These are phyloP conservation scores for Spergularia azorica DNA, from an alignment of 179 eudicot species.

Conservation along the genomic window DNA sequence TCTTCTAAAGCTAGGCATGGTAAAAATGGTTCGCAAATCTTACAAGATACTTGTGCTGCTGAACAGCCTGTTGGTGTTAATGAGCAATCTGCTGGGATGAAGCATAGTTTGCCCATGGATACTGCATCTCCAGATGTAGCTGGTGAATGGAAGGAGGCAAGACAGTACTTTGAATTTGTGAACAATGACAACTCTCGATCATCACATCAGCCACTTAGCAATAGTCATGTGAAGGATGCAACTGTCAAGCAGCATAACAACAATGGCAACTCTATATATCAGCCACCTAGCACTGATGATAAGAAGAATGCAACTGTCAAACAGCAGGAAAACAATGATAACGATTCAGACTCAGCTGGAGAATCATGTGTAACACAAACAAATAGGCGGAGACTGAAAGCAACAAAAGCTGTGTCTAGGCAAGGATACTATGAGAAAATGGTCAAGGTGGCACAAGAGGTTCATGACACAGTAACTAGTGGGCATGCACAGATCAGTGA, in stretches of 20 bases:
- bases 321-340: constrained; percentile 26
- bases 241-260: constrained; percentile 26
- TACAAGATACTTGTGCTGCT: constrained; percentile 30
- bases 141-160: constrained; percentile 68
- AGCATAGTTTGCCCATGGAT: constrained; percentile 34
- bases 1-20: constrained; percentile 39
- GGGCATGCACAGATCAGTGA: constrained; percentile 38
- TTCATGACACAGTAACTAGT: constrained; percentile 29
- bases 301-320: constrained; percentile 25
- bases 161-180: constrained; percentile 61
- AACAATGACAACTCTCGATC: constrained; percentile 33
- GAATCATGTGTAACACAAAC: constrained; percentile 33
- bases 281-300: constrained; percentile 26
- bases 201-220: constrained; percentile 22
- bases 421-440: constrained; percentile 46
- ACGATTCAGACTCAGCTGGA: constrained; percentile 35
- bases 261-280: constrained; percentile 24
- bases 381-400: constrained; percentile 41
- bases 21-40: constrained; percentile 27
- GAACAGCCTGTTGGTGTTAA: constrained; percentile 29
- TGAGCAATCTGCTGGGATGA: constrained; percentile 34
- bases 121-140: constrained; percentile 38
- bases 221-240: constrained; percentile 27
- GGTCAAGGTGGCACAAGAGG: constrained; percentile 42
- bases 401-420: constrained; percentile 36